Percentiles rank a stretch among this genome's conserved stretches.
These are phyloP conservation scores for Erucastrum elatum DNA, from an alignment of 345 rosid genomes.

Conservation along the genomic window DNA sequence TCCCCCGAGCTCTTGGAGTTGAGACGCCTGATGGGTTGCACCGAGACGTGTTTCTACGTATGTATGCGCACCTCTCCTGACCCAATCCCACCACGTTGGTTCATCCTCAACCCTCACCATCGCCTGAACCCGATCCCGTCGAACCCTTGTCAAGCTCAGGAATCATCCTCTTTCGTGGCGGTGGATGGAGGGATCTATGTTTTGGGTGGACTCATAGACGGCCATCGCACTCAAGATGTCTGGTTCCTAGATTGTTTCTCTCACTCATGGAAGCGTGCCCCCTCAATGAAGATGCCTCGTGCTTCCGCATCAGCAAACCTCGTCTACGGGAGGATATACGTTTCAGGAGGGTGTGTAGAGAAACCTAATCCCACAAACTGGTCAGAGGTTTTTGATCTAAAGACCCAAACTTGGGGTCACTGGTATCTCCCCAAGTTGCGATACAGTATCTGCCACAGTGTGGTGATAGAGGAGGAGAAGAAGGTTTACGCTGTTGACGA, in stretches of 20 bases:
- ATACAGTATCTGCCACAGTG: background rate
- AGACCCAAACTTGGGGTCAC: background rate
- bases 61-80: background rate
- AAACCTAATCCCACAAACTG: background rate
- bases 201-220: background rate
- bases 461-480: conserved; percentile 1
- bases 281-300: background rate
- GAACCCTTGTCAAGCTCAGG: background rate
- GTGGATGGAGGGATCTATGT: background rate
- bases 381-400: background rate
- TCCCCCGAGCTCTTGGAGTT: conserved; percentile 38
- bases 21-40: background rate
- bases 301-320: background rate
- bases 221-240: background rate
- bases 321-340: background rate
- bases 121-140: background rate
- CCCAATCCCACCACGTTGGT: background rate
- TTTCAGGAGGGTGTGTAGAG: background rate
- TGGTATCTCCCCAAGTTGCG: background rate
- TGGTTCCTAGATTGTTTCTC: background rate
- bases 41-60: background rate
- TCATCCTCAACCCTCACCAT: background rate
- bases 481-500: background rate
- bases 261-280: background rate
- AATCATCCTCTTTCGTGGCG: background rate